A percentile compares a stretch with the other conserved stretches of the same genome.
phyloP scores from a whole-genome alignment of 768 basidiomycete genomes.

The Calocera cornea region DNA sequence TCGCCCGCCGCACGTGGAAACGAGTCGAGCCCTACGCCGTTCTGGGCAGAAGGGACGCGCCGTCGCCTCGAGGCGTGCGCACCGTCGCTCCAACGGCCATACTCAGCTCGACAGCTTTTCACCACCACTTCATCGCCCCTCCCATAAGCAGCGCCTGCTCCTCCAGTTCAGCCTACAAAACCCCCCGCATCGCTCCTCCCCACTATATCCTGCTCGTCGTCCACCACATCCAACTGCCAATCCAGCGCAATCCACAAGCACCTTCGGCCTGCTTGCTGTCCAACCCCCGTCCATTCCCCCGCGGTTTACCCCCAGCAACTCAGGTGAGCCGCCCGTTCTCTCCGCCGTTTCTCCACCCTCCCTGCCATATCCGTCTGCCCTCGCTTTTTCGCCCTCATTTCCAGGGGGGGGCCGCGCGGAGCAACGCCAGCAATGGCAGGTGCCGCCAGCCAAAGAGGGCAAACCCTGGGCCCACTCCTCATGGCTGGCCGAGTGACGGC shows the following conservation, averaged over 20 bases:
- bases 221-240: not conserved
- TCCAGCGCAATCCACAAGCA: not conserved
- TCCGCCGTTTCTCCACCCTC: not conserved
- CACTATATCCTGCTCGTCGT: not conserved
- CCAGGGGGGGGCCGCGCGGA: not conserved
- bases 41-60: too few relatives aligned
- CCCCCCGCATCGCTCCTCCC: too few relatives aligned
- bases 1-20: too few relatives aligned
- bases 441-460: not conserved
- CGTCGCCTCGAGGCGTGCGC: too few relatives aligned
- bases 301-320: not conserved
- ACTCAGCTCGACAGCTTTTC: too few relatives aligned
- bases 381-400: not conserved
- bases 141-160: too few relatives aligned
- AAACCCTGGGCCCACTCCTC: not conserved
- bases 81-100: too few relatives aligned
- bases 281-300: not conserved
- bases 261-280: not conserved
- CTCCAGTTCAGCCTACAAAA: too few relatives aligned
- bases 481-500: not conserved
- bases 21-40: too few relatives aligned
- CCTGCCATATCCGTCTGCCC: not conserved
- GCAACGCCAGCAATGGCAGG: not conserved
- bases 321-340: not conserved
- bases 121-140: too few relatives aligned